These are phyloP conservation scores for Chytriomyces confervae DNA, from an alignment of 192 early-diverging fungal species.

Conservation along the genomic window DNA sequence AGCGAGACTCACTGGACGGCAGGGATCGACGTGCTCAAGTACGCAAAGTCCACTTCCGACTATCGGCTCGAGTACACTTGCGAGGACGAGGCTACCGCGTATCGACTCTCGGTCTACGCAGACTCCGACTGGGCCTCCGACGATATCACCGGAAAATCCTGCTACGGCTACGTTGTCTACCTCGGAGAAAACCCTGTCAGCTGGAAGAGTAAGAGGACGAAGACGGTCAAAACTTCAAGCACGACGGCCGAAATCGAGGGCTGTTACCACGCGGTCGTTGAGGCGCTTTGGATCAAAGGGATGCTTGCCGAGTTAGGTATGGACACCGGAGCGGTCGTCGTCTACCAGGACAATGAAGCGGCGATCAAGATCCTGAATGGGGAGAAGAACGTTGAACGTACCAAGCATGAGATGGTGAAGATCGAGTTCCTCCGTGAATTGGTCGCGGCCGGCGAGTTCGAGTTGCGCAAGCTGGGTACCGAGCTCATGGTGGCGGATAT, in stretches of 20 bases:
- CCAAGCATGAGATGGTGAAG: conserved; percentile 12
- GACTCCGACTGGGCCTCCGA: conserved; percentile 55
- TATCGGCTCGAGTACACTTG: background rate
- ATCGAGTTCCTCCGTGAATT: background rate
- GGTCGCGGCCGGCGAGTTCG: background rate
- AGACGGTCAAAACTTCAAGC: conserved; percentile 3
- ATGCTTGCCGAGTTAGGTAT: background rate
- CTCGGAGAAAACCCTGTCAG: conserved; percentile 19
- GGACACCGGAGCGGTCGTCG: background rate
- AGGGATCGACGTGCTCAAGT: conserved; percentile 4
- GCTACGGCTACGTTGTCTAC: conserved; percentile 43
- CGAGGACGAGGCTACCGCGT: background rate
- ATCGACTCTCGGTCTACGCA: conserved; percentile 26
- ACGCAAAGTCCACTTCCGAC: background rate
- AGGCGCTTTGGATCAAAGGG: conserved; percentile 9
- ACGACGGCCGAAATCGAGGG: conserved; percentile 22
- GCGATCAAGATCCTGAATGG: background rate
- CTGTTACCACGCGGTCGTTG: background rate
- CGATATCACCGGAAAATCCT: conserved; percentile 36
- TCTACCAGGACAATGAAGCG: conserved; percentile 11
- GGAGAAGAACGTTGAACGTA: background rate
- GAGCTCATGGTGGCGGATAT: conserved; percentile 3
- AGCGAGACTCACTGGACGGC: conserved; percentile 5
- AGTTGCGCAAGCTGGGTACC: background rate
- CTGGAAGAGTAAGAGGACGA: background rate